Percentiles rank a stretch among this genome's conserved stretches.
Conservation (phyloP, 2,329 filamentous ascomycete genomes). For the Decorospora gaudefroyi region DNA sequence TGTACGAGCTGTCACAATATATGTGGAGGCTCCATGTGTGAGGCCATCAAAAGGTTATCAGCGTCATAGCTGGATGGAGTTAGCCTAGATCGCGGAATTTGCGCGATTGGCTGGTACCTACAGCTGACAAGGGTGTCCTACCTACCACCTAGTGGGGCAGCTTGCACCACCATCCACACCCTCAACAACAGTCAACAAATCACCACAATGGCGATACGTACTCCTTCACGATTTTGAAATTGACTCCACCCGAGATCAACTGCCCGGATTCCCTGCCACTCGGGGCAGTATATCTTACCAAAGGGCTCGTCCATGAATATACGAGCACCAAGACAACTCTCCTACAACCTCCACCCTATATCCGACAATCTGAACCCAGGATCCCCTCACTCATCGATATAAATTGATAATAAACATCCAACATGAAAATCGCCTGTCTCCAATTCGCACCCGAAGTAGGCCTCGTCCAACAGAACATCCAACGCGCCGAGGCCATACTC, state of each 20-base stretch:
- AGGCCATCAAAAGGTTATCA: slow-evolving; percentile 24
- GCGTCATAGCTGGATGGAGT: slow-evolving; percentile 39
- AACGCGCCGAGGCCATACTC: slow-evolving; percentile 68
- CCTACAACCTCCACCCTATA: not conserved
- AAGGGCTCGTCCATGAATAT: too few relatives aligned
- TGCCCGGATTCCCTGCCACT: too few relatives aligned
- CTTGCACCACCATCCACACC: not conserved
- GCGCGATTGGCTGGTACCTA: slow-evolving; percentile 10
- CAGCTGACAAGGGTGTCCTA: slow-evolving; percentile 1
- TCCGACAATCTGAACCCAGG: not conserved
- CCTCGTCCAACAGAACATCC: slow-evolving; percentile 71
- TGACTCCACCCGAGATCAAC: not conserved
- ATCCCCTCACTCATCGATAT: not conserved
- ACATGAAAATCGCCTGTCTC: slow-evolving; percentile 70
- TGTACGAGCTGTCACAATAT: slow-evolving; percentile 4
- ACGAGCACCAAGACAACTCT: too few relatives aligned
- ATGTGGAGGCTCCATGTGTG: slow-evolving; percentile 10
- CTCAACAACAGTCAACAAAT: slow-evolving; percentile 2
- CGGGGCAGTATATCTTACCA: too few relatives aligned
- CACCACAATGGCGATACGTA: slow-evolving; percentile 1
- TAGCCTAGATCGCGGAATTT: slow-evolving; percentile 13
- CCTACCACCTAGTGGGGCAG: slow-evolving; percentile 16
- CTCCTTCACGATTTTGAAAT: not conserved
- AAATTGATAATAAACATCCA: too few relatives aligned
- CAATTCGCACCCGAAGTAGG: slow-evolving; percentile 75